Base-by-base conservation (phyloP, 441 rosid genomes). In the Populus hybrid region DNA sequence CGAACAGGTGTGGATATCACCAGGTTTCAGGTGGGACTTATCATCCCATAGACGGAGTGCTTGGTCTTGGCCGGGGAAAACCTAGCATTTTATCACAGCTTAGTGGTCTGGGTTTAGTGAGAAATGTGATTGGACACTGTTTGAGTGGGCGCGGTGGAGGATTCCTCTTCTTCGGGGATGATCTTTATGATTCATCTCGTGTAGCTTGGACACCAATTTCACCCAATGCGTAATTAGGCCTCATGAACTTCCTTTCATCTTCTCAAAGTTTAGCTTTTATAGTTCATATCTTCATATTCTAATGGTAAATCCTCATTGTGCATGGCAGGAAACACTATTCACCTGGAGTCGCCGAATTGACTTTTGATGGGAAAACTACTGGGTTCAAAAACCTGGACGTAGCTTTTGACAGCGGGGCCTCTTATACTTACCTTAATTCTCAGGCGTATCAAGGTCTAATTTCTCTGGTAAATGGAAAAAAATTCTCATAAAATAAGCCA, bases 61-160 rank as follows among this genome's bases (percentile, higher is more conserved):
- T 96, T 23, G 98, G 99, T 30, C 97, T 96, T 57, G 98, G 99
- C 34, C 91, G 86, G 79, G 99, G 98, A 30, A 87, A 86, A 80
- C 77, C 96, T 46, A 89, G 98, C 89, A 82, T 94, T 66, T 42
- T 90, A 6, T 90, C 97, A 19, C 99, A 94, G 87, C 98, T 96
- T 76, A 85, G 87, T 69, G 81, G 84, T 67, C 92, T 89, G 78
- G 92, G 94, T 69, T 76, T 89, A 70, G 91, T 90, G 70, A 79
- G 84, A 66, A 96, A 96, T 73, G 90, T 91, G 9, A 76, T 96
- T n/a, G 99, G 97, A 42, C 98, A 96, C 81, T 96, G 98, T 84
- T 78, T 96, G 61, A 96, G 98, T 36, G 85, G 91, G 57, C 82
- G 82, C 16, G 96, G 97, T 9, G 99, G 98, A 74, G 99, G 98